Conservation (phyloP, 2,329 filamentous ascomycete species). For the Talaromyces sp. region DNA sequence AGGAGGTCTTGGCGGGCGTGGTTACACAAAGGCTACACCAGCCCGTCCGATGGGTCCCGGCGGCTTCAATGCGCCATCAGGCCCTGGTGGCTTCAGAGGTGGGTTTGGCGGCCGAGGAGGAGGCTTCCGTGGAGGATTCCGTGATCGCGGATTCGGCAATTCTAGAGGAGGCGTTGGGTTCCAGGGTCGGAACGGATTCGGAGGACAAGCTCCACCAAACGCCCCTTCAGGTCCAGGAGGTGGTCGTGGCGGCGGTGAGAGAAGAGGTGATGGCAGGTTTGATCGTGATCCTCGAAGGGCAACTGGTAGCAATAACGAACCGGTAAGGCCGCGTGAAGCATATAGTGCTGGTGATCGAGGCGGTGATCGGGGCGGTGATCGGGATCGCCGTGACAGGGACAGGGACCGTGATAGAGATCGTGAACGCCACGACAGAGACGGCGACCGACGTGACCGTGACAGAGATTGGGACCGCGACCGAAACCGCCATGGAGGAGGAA, state of each 20-base stretch:
- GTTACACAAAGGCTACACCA: constrained; percentile 80
- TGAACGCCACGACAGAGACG: constrained; percentile 51
- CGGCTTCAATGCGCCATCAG: constrained; percentile 54
- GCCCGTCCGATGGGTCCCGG: constrained; percentile 67
- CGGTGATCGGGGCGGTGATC: constrained; percentile 41
- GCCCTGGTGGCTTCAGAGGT: constrained; percentile 56
- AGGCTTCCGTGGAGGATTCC: constrained; percentile 52
- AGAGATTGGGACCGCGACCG: constrained; percentile 51
- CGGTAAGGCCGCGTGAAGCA: constrained; percentile 66
- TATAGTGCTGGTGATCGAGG: constrained; percentile 47
- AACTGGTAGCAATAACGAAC: constrained; percentile 79
- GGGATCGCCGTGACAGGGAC: constrained; percentile 21
- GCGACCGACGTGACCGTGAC: constrained; percentile 57
- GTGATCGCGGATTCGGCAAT: constrained; percentile 50
- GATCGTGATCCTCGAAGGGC: constrained; percentile 55
- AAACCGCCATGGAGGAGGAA: constrained; percentile 46
- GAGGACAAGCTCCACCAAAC: constrained; percentile 48
- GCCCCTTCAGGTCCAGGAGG: constrained; percentile 55
- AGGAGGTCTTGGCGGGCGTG: constrained; percentile 85
- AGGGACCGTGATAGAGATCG: constrained; percentile 27
- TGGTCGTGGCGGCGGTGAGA: constrained; percentile 48
- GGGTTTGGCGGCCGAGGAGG: constrained; percentile 49
- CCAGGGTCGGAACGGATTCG: constrained; percentile 54
- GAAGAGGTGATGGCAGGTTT: constrained; percentile 39
- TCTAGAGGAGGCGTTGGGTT: constrained; percentile 54